Evolutionary conservation across 768 basidiomycete genomes (phyloP).

Genomic region (Lentinula boryana): DNA sequence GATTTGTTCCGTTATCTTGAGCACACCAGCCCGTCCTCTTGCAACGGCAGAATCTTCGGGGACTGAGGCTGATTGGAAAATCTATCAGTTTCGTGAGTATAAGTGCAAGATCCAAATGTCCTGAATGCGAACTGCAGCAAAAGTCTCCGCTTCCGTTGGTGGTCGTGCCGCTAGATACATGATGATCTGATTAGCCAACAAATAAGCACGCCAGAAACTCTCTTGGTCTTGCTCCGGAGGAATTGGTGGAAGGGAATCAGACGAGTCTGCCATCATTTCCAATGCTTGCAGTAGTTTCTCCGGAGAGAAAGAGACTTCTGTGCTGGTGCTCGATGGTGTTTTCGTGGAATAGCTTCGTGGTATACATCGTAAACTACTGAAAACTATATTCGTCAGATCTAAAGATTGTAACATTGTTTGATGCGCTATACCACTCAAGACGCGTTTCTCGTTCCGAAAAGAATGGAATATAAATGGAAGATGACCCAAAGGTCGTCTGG

Average conservation of each 20-base stretch:
- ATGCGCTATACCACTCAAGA: neutral
- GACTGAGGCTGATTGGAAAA: conserved; percentile 2
- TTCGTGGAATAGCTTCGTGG: neutral
- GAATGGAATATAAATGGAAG: neutral
- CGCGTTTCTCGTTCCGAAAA: neutral
- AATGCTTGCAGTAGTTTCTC: neutral
- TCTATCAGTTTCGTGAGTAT: neutral
- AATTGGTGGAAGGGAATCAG: neutral
- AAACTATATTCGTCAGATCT: neutral
- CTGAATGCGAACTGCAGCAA: neutral
- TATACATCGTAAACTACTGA: neutral
- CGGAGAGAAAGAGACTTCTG: neutral
- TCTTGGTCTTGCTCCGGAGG: neutral
- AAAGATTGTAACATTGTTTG: neutral
- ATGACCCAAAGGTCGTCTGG: neutral
- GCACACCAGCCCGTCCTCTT: neutral
- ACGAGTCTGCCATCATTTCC: neutral
- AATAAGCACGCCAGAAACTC: neutral
- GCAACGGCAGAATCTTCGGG: neutral
- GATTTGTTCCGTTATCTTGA: conserved; percentile 1
- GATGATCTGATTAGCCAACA: conserved; percentile 5
- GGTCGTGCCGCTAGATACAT: conserved; percentile 5
- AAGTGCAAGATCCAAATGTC: neutral
- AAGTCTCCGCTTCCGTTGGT: neutral
- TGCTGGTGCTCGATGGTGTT: neutral